Conservation (phyloP, 495 filamentous ascomycete species). For the Lasiosphaeriaceae sp. region DNA sequence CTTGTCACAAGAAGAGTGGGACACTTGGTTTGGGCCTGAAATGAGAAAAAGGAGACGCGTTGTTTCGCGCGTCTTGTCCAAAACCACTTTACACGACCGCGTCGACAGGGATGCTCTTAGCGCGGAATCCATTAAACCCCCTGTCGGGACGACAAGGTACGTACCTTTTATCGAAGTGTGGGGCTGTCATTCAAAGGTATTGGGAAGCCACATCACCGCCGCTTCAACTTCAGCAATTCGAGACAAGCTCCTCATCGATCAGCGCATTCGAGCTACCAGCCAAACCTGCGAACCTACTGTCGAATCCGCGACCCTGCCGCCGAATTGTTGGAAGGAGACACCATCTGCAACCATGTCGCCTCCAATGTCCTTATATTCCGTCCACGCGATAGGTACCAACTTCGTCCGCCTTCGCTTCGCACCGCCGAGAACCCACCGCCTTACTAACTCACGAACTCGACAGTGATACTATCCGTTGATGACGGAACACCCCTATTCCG, state of each 20-base stretch:
- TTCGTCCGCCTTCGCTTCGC: neutral
- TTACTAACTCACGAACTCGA: neutral
- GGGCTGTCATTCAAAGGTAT: too few species aligned
- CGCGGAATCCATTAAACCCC: conserved; percentile 21
- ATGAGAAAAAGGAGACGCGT: conserved; percentile 23
- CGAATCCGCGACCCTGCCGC: too few species aligned
- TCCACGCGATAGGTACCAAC: conserved; percentile 75
- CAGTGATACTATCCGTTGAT: conserved; percentile 65
- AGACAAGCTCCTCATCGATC: too few species aligned
- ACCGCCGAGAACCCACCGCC: neutral
- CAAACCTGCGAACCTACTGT: too few species aligned
- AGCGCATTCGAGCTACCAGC: too few species aligned
- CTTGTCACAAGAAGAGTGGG: neutral
- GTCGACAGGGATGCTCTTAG: conserved; percentile 11
- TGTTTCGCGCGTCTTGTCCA: conserved; percentile 14
- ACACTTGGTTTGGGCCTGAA: conserved; percentile 13
- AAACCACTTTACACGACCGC: conserved; percentile 26
- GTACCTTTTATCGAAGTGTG: too few species aligned
- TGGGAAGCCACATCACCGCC: conserved; percentile 27
- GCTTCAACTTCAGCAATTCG: neutral
- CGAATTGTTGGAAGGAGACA: too few species aligned
- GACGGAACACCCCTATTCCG: conserved; percentile 87
- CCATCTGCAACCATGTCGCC: conserved; percentile 45
- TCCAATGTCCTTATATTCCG: conserved; percentile 80
- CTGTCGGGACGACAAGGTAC: neutral